Evolutionary conservation across 352 stramenopile species (phyloP), one percentile per base, ranked within the genome.

Genomic region (Peronospora destructor): DNA sequence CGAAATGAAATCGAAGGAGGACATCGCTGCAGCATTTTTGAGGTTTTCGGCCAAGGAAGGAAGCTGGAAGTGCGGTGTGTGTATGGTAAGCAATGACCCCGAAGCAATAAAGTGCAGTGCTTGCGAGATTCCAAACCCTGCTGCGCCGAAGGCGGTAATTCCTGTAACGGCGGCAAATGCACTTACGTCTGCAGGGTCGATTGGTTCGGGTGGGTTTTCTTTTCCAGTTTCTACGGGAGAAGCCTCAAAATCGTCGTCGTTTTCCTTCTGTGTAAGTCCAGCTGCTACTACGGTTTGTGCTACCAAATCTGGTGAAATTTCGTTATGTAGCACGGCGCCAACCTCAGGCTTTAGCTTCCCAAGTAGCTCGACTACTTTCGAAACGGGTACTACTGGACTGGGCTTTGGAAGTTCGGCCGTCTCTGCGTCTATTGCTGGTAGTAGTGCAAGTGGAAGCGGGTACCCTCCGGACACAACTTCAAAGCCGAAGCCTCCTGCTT

Each of bases 41-140:
- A 86, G 69, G 45, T 82, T 80, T 26, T 56, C 61, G 32, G 57
- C 64, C 10, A 66, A 66, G 28, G 68, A 83, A 53, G 76, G 73
- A 29, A 73, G 60, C 16, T 87, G 76, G 76, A 85, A 82, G 40
- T 87, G 76, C 40, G 49, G 32, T 3, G 36, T 56, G 17, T 87
- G 76, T 49, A 71, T 83, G 53, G 56, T 82, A 8, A 60, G 5
- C 23, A 85, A 85, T 50, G 48, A 52, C 11, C 44, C 61, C 1
- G 53, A 70, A 11, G 70, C 68, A 10, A 28, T 46, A 26, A 72
- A 75, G 42, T 84, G 75, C 29, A 59, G 28, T 6, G 59, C 75
- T 21, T 86, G 74, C 45, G 72, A 81, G 25, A 63, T 59, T 34
- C 41, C 61, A 21, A 84, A 83, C 26, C 73, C 76, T 45, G 58